Base-by-base conservation (phyloP, 129 eudicot genomes). In the Lactuca sativa region DNA sequence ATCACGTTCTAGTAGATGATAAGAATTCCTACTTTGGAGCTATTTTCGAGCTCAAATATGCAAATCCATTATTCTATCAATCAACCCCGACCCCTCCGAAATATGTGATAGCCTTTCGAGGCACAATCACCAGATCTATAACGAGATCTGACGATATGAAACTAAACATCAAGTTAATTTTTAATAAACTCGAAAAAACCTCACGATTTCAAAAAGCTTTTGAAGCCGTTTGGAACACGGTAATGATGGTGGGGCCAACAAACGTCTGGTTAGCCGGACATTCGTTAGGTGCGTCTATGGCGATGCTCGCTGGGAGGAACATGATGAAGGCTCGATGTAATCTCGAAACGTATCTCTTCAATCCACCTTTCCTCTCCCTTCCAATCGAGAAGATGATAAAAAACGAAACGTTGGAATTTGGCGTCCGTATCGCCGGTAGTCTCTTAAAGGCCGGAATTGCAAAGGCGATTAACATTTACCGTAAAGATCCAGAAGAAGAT, bases 231-330 rank as follows among this genome's bases (percentile, higher is more conserved):
- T 47, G 63, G 15, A 58, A 64, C 18, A 56, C 64, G 7, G 86
- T 86, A 0, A 12, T 79, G 6, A 11, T 25, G 5, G 78, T 41
- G 18, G 90, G 88, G 21, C 59, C 87, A 3, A 40, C 61, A 15
- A 83, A 77, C 18, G 73, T 89, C 7, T 93, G 96, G 96, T 70
- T 93, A 52, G 81, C 95, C 9, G 98, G 96, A n/a, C 98, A 93
- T 72, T 93, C 98, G 6, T 18, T 81, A 14, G 97, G 97, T 7
- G 81, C 95, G 48, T 74, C 96, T 13, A 79, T 89, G 1, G 88
- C 92, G 6, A 65, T 93, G 69, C 74, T 79, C 0, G 80, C 74
- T 0, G 96, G 96, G 7, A 76, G 82, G 51, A 70, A 82, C 53
- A 67, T 89, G 95, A 90, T 70, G 7, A 80, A 66, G 15, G 30